Evolutionary conservation across 768 basidiomycete species (phyloP), one percentile per base, ranked within the genome.

Genomic region (Crassisporium funariophilum): DNA sequence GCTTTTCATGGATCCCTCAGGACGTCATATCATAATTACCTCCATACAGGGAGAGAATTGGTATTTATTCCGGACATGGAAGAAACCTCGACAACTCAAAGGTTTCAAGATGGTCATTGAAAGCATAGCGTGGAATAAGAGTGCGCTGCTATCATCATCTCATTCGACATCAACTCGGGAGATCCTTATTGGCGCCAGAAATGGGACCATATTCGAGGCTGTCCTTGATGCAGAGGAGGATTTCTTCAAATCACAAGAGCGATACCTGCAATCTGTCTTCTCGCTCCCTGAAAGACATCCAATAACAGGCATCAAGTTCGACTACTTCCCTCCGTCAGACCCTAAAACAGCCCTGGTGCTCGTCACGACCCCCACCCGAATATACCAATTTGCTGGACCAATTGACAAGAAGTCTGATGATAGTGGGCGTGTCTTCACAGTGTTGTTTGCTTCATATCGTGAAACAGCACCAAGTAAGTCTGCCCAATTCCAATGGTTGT

Each of bases 1-100:
- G 60, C 68, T 98, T 42, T 98, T 94, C 69, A 81, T 90, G 62
- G 95, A 98, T 65, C 95, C 95, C 11, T 88, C 93, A 0, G 95
- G 95, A 4, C 78, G 89, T 24, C 97, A 98, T 69, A 79, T 95
- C 40, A 68, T 98, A 33, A 76, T 95, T 43, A 90, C 91, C 0
- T 94, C 93, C 7, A 73, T 72, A 10, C 83, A 91, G 58, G 93
- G 93, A 41, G 95, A 99, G 62, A 95, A 91, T 51, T 98, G 90
- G 84, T 98, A 98, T 62, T 70, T 94, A 3, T 93, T 83, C 59
- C 76, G 79, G 43, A 77, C 79, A 7, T 87, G 86, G 82, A 88
- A 88, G 72, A 91, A 93, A 58, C 86, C 91, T 0, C 79, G 82
- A 35, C 85, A 78, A 35, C 72, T 98, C 43, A 87, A 90, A 59